Conservation (phyloP, 2,329 filamentous ascomycete species). For the Neurospora sp. region DNA sequence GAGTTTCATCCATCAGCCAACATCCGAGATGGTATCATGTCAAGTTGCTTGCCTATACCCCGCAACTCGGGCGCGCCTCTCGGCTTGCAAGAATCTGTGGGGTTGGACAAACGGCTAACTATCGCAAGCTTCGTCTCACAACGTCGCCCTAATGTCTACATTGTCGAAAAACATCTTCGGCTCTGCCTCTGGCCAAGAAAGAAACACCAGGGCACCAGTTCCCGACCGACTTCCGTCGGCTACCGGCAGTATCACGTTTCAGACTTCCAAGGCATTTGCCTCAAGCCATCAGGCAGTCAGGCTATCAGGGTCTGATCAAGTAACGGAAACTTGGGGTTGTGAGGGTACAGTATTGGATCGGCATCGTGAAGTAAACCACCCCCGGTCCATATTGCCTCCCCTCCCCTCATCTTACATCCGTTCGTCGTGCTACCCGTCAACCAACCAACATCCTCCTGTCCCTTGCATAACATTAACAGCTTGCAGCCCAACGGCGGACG, state of each 20-base stretch:
- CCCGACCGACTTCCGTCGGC: background rate
- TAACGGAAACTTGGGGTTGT: background rate
- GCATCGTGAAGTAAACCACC: background rate
- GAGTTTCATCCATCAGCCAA: background rate
- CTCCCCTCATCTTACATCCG: background rate
- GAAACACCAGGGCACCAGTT: background rate
- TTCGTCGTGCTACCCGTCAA: background rate
- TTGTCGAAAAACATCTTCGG: background rate
- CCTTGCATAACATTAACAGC: background rate
- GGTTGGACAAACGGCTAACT: background rate
- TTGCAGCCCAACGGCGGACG: background rate
- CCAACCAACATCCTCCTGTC: background rate
- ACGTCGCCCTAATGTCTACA: background rate
- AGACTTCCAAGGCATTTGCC: background rate
- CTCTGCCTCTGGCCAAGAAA: background rate
- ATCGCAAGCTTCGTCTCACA: background rate
- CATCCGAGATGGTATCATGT: background rate
- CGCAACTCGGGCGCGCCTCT: background rate
- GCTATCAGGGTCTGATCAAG: background rate
- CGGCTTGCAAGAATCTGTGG: background rate
- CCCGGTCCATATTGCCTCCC: background rate
- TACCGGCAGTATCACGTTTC: background rate
- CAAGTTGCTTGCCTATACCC: background rate
- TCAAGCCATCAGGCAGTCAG: background rate
- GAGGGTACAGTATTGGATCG: background rate